phyloP scores from a whole-genome alignment of 108 stramenopile genomes.

The Fragilaria radians region DNA sequence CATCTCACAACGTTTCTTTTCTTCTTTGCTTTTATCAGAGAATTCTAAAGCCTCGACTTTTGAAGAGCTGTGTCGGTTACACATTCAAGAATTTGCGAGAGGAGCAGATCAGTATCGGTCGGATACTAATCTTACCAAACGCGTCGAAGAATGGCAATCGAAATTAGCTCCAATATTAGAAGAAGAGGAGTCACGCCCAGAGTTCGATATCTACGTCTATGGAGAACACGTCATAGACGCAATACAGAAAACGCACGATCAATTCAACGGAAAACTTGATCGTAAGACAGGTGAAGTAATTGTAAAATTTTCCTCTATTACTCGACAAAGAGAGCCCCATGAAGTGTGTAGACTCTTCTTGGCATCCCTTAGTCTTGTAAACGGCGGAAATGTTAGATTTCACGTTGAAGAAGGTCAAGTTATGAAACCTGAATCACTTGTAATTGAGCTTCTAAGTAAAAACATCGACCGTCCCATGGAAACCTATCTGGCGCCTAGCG shows the following conservation, averaged over 20 bases:
- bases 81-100: slow-evolving; percentile 80
- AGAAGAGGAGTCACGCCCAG: slow-evolving; percentile 75
- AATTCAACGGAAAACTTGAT: slow-evolving; percentile 17
- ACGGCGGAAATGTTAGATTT: slow-evolving; percentile 82
- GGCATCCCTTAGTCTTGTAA: slow-evolving; percentile 90
- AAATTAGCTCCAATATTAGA: slow-evolving; percentile 82
- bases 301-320: slow-evolving; percentile 35
- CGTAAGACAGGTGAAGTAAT: slow-evolving; percentile 20
- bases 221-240: slow-evolving; percentile 53
- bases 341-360: slow-evolving; percentile 96
- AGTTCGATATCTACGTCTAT: slow-evolving; percentile 89
- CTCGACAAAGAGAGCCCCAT: slow-evolving; percentile 42
- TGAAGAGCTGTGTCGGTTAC: slow-evolving; percentile 89
- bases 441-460: slow-evolving; percentile 54
- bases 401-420: slow-evolving; percentile 38
- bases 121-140: slow-evolving; percentile 80
- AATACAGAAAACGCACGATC: slow-evolving; percentile 17
- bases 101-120: slow-evolving; percentile 89
- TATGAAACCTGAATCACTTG: slow-evolving; percentile 33
- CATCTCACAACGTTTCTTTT: no score
- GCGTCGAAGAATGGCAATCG: slow-evolving; percentile 85
- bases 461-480: slow-evolving; percentile 68
- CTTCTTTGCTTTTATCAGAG: no score
- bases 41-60: slow-evolving; percentile 55
- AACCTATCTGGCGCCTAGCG: slow-evolving; percentile 56